phyloP scores from a whole-genome alignment of 306 rosid species.

The Astragalus glycyphyllos region DNA sequence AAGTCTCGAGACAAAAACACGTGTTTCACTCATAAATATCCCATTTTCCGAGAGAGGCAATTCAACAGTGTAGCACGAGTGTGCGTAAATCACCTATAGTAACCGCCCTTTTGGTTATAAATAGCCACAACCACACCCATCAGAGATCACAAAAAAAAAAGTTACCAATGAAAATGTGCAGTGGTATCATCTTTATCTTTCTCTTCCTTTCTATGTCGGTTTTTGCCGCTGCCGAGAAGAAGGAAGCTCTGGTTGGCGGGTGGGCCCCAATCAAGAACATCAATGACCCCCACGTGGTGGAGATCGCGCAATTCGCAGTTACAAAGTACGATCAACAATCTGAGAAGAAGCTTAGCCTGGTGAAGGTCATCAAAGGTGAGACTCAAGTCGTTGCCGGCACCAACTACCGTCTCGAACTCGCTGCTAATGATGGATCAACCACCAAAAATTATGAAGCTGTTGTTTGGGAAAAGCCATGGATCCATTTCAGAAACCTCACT shows the following conservation, averaged over 20 bases:
- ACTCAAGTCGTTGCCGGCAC: slow-evolving; percentile 53
- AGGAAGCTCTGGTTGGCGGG: not conserved
- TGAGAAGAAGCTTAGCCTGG: slow-evolving; percentile 32
- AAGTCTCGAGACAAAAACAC: too few species aligned
- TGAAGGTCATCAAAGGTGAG: slow-evolving; percentile 48
- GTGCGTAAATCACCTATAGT: too few species aligned
- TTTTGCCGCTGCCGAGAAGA: not conserved
- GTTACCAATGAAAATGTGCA: slow-evolving; percentile 36
- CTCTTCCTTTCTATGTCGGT: slow-evolving; percentile 27
- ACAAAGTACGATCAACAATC: slow-evolving; percentile 51
- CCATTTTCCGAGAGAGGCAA: too few species aligned
- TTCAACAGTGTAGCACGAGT: too few species aligned
- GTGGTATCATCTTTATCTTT: slow-evolving; percentile 27
- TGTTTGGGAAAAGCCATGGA: slow-evolving; percentile 47
- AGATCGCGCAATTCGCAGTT: slow-evolving; percentile 63
- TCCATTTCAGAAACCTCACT: slow-evolving; percentile 38
- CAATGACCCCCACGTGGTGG: slow-evolving; percentile 49
- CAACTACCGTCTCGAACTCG: slow-evolving; percentile 37
- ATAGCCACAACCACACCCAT: not conserved
- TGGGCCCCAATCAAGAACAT: slow-evolving; percentile 54
- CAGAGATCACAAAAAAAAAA: not conserved
- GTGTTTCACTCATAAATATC: too few species aligned
- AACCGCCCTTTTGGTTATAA: not conserved
- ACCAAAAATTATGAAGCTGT: slow-evolving; percentile 35
- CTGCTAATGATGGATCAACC: too few species aligned